Conservation (phyloP, 768 basidiomycete species). For the Mycena latifolia region DNA sequence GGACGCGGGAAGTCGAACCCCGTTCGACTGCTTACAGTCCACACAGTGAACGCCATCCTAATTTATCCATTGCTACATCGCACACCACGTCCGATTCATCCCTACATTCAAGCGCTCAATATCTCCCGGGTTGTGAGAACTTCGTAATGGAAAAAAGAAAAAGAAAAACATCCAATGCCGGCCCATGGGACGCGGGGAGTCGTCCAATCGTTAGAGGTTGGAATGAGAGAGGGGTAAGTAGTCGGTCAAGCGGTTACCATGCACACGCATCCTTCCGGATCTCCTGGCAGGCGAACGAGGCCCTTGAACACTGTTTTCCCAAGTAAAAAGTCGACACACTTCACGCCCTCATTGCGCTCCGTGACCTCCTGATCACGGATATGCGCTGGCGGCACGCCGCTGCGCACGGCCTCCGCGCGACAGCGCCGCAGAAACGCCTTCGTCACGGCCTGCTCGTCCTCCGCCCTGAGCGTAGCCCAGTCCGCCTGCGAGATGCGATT, state of each 20-base stretch:
- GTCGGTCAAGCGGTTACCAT: neutral
- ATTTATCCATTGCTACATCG: no score
- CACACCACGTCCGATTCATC: no score
- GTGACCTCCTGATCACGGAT: conserved; percentile 42
- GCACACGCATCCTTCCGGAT: conserved; percentile 11
- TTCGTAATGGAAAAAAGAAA: no score
- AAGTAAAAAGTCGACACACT: conserved; percentile 51
- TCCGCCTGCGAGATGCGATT: conserved; percentile 10
- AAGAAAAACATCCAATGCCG: no score
- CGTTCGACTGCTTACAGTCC: no score
- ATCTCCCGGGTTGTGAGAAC: no score
- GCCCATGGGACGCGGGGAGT: no score
- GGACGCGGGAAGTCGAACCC: no score
- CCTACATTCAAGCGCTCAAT: no score
- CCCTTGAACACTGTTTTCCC: conserved; percentile 51
- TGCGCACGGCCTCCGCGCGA: conserved; percentile 50
- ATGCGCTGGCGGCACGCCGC: conserved; percentile 49
- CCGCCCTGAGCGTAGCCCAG: neutral
- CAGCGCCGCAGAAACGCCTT: conserved; percentile 43
- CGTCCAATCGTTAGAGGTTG: no score
- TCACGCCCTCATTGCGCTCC: conserved; percentile 53
- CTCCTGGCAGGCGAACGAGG: conserved; percentile 43
- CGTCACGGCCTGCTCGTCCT: conserved; percentile 45
- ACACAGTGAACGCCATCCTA: no score
- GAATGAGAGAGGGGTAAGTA: no score